Percentiles rank a stretch among this genome's conserved stretches.
Conservation (phyloP, 1,284 basidiomycete species). For the Papiliotrema laurentii region DNA sequence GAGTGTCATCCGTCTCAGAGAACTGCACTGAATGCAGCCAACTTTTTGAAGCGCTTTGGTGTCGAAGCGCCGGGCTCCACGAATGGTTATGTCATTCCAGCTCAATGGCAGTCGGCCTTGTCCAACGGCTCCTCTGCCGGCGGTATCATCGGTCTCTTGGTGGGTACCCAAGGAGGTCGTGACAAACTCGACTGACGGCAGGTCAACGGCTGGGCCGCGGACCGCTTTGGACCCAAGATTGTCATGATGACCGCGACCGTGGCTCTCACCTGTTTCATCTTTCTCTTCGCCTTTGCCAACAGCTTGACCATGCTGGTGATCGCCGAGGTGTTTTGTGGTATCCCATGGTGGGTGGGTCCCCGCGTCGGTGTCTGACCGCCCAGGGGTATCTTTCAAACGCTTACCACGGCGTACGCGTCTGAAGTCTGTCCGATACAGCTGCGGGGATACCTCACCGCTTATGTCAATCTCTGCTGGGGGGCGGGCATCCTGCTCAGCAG, state of each 20-base stretch:
- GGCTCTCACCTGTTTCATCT: conserved; percentile 36
- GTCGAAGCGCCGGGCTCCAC: conserved; percentile 20
- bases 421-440: conserved; percentile 48
- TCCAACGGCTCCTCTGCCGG: conserved; percentile 41
- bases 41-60: conserved; percentile 24
- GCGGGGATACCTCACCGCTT: conserved; percentile 43
- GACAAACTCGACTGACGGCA: conserved; percentile 19
- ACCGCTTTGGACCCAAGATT: conserved; percentile 44
- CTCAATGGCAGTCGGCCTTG: conserved; percentile 47
- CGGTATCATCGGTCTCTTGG: conserved; percentile 34
- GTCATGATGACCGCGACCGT: conserved; percentile 34
- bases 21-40: conserved; percentile 11
- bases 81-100: conserved; percentile 2
- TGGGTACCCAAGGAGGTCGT: background rate
- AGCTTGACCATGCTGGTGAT: conserved; percentile 16
- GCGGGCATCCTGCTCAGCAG: conserved; percentile 9
- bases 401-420: conserved; percentile 47
- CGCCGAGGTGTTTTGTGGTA: conserved; percentile 14
- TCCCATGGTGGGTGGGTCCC: background rate
- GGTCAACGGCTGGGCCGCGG: conserved; percentile 39
- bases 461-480: conserved; percentile 27
- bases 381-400: conserved; percentile 15
- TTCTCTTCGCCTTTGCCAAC: conserved; percentile 24
- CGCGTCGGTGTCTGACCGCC: background rate
- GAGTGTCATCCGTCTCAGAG: conserved; percentile 13